A percentile compares a stretch with the other conserved stretches of the same genome.
Evolutionary conservation across 305 asterid species (phyloP).

Genomic region (Caryopteris hybrid): DNA sequence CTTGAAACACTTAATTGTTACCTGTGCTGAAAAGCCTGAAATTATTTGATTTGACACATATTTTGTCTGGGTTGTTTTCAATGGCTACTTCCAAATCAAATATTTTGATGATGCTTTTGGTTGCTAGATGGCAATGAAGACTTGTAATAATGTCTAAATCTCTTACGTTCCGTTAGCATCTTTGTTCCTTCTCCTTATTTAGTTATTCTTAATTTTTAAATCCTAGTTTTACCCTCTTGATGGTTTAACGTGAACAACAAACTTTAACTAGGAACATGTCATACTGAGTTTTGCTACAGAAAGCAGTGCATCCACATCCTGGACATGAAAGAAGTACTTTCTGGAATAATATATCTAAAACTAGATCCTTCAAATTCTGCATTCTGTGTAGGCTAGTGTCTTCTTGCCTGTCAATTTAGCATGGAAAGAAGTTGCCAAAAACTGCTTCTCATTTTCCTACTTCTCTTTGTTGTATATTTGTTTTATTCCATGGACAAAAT

Average conservation of each 20-base stretch:
- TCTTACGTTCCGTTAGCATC: background rate
- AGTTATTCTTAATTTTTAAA: background rate
- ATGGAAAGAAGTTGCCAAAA: background rate
- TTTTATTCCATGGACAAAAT: background rate
- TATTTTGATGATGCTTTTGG: background rate
- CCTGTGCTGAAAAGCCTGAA: background rate
- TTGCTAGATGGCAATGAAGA: background rate
- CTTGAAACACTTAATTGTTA: background rate
- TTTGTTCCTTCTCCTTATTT: background rate
- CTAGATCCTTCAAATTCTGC: constrained; percentile 8
- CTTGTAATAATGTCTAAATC: constrained; percentile 2
- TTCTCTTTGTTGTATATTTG: background rate
- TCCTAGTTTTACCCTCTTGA: background rate
- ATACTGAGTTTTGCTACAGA: background rate
- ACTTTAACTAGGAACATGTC: background rate
- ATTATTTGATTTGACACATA: background rate
- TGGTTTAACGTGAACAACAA: background rate
- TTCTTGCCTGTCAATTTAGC: background rate
- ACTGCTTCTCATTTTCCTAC: background rate
- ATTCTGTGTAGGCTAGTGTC: background rate
- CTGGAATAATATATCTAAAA: background rate
- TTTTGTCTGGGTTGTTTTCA: background rate
- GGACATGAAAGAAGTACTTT: background rate
- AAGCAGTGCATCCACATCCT: constrained; percentile 1
- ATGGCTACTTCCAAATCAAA: background rate